Percentiles rank a stretch among this genome's conserved stretches.
Evolutionary conservation across 2,329 filamentous ascomycete species (phyloP).

Genomic region (Verticillium albo-atrum): DNA sequence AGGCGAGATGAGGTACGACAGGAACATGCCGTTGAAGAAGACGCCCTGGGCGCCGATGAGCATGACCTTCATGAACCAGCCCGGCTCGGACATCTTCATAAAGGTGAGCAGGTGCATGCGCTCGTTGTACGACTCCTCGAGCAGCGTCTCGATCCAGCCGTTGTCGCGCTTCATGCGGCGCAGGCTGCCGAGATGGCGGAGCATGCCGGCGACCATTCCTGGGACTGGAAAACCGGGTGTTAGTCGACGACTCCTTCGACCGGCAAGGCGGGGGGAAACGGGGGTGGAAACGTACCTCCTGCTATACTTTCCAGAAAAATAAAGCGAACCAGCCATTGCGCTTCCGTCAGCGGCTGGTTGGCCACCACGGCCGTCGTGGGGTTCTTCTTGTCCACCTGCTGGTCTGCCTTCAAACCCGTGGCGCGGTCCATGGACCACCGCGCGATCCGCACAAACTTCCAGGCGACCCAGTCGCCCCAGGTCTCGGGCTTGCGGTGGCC

Average conservation of each 20-base stretch:
- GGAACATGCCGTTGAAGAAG: constrained; percentile 92
- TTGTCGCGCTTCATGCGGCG: constrained; percentile 87
- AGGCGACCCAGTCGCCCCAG: constrained; percentile 73
- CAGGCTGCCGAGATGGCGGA: constrained; percentile 81
- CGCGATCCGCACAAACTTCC: constrained; percentile 69
- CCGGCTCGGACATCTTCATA: constrained; percentile 75
- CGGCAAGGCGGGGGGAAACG: background rate
- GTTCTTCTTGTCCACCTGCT: constrained; percentile 57
- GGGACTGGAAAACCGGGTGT: constrained; percentile 55
- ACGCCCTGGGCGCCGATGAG: constrained; percentile 91
- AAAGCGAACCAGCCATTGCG: constrained; percentile 86
- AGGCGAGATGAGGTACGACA: constrained; percentile 82
- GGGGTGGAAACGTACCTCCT: constrained; percentile 35
- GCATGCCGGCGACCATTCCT: constrained; percentile 94
- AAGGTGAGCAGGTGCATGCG: constrained; percentile 88
- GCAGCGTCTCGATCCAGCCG: constrained; percentile 90
- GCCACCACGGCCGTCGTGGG: constrained; percentile 51
- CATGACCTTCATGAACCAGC: constrained; percentile 85
- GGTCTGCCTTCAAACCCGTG: constrained; percentile 69
- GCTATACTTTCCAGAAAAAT: constrained; percentile 94
- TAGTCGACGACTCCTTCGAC: background rate
- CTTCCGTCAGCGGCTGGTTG: constrained; percentile 66
- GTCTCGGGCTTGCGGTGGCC: constrained; percentile 72
- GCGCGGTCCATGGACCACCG: constrained; percentile 77
- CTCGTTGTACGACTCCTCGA: constrained; percentile 90